Evolutionary conservation across 768 basidiomycete genomes (phyloP).

Genomic region (Tulasnella sp.): DNA sequence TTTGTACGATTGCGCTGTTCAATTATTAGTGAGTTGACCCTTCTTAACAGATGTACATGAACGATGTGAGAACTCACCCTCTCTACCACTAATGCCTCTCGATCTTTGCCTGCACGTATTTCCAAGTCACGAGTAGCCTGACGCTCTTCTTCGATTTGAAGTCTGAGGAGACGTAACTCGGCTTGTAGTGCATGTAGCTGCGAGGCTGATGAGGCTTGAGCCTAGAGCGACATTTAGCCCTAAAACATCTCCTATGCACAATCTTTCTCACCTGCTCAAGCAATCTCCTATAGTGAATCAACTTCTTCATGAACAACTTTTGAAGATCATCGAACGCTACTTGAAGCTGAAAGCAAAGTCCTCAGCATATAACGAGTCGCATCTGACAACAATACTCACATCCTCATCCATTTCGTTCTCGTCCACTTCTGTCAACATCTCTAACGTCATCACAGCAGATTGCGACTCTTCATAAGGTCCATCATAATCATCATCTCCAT

Average conservation of each 20-base stretch:
- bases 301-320: conserved; percentile 38
- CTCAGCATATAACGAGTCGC: not conserved
- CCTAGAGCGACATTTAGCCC: conserved; percentile 18
- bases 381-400: conserved; percentile 1
- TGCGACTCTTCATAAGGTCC: not conserved
- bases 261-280: conserved; percentile 41
- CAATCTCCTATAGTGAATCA: conserved; percentile 62
- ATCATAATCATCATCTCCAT: not conserved
- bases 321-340: conserved; percentile 31
- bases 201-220: conserved; percentile 64
- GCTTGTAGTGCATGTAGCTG: conserved; percentile 80
- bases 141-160: conserved; percentile 26
- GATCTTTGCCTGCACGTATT: conserved; percentile 8
- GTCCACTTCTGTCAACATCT: conserved; percentile 17
- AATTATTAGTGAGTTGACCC: not conserved
- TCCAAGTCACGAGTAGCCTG: conserved; percentile 8
- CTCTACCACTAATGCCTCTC: conserved; percentile 12
- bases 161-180: conserved; percentile 54
- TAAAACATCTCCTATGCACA: not conserved
- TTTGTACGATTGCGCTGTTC: conserved; percentile 5
- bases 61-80: not conserved
- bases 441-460: conserved; percentile 10
- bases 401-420: conserved; percentile 17
- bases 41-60: too few relatives aligned
- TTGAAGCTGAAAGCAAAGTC: conserved; percentile 30